Evolutionary conservation across 306 rosid genomes (phyloP), one percentile per base, ranked within the genome.

Genomic region (Fragaria iinumae): DNA sequence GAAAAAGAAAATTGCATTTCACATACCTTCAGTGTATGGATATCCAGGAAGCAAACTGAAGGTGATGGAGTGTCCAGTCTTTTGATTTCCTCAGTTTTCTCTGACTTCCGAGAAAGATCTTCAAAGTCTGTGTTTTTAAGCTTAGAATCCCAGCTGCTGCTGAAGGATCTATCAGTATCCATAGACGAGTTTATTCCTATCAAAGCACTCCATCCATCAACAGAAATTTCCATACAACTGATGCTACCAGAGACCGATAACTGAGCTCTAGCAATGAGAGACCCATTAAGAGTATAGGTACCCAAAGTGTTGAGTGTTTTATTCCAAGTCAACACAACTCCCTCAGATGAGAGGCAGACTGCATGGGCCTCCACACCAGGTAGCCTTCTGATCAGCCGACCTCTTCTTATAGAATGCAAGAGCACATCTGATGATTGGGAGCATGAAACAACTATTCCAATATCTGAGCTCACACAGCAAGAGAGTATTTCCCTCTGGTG

Each of bases 401-500:
- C 99, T 77, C 84, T 88, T 83, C 90, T 87, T 80, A 82, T 86
- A 75, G 97, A 88, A 84, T 95, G 99, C 84, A 95, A 74, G 67
- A 95, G 89, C 79, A 95, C 90, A 87, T 92, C 96, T 32, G 97
- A 87, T 27, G 87, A 82, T 34, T 80, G 76, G 71, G 99, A 90
- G 86, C 97, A 89, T 39, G 99, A 95, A 82, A 92, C 97, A 75
- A 89, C 96, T 73, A 90, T 80, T 80, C 93, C 97, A 62, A 95
- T 88, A 87, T 90, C 97, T 80, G 97, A 92, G 85, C 83, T 89
- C 78, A 95, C 93, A 85, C 93, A 95, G 77, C 99, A 95, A 82
- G 90, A 82, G 64, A 82, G 90, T 80, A 95, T 81, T 87, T 95
- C 99, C 73, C 83, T 77, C 21, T 60, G 89, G 89, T 95, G 99